Evolutionary conservation across 2,329 filamentous ascomycete species (phyloP).

Genomic region (Nemania abortiva): DNA sequence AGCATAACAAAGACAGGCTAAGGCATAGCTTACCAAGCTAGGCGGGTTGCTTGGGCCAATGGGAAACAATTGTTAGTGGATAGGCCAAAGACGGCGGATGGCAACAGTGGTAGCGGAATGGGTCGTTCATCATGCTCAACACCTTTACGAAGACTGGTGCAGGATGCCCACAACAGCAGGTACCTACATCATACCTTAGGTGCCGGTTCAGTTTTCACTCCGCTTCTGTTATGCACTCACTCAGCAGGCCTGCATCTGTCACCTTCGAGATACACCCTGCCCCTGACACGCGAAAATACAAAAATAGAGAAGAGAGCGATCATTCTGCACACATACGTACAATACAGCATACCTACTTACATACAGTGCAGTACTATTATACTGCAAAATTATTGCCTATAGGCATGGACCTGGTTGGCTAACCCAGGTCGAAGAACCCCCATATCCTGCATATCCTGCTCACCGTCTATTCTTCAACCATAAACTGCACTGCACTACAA

Average conservation of each 20-base stretch:
- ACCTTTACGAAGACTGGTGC: neutral
- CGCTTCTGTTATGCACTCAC: neutral
- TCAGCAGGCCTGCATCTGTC: neutral
- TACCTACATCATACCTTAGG: neutral
- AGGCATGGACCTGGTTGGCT: neutral
- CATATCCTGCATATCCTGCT: constrained; percentile 2
- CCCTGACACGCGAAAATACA: neutral
- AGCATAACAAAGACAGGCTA: constrained; percentile 28
- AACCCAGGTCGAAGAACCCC: neutral
- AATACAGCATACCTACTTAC: neutral
- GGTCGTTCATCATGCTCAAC: constrained; percentile 12
- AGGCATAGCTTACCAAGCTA: constrained; percentile 18
- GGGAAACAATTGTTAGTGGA: constrained; percentile 6
- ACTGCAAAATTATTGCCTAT: neutral
- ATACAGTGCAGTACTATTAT: neutral
- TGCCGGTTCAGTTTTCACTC: neutral
- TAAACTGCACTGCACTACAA: neutral
- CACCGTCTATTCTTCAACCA: neutral
- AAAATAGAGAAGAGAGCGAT: neutral
- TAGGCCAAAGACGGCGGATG: constrained; percentile 10
- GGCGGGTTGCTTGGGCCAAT: constrained; percentile 22
- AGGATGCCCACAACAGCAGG: neutral
- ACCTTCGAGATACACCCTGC: neutral
- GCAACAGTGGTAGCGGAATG: constrained; percentile 7
- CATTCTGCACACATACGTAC: neutral